Evolutionary conservation across 1,284 basidiomycete species (phyloP).

Genomic region (Trichosporon sp.): DNA sequence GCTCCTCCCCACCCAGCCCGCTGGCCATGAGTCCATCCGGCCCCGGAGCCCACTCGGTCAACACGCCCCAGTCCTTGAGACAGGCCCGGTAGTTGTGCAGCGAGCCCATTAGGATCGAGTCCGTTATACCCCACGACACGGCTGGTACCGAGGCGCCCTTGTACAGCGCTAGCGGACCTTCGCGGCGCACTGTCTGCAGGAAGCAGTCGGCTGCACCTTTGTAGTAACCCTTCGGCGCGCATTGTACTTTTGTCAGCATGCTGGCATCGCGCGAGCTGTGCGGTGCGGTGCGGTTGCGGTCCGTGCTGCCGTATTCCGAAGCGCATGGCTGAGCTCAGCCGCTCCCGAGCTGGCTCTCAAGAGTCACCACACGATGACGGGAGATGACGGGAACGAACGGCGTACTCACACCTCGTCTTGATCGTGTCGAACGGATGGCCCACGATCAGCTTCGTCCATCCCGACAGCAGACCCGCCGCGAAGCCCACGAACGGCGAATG

Average conservation of each 20-base stretch:
- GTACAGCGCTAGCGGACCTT: slow-evolving; percentile 45
- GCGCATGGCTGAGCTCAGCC: too few relatives aligned
- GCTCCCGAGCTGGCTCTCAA: neutral
- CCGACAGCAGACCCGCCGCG: slow-evolving; percentile 43
- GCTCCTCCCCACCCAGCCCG: slow-evolving; percentile 1
- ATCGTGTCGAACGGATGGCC: slow-evolving; percentile 47
- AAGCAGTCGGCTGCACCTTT: slow-evolving; percentile 44
- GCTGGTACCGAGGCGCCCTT: slow-evolving; percentile 48
- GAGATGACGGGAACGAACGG: neutral
- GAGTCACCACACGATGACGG: too few relatives aligned
- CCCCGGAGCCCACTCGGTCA: slow-evolving; percentile 27
- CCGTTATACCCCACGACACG: slow-evolving; percentile 47
- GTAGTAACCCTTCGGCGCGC: slow-evolving; percentile 42
- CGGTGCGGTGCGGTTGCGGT: too few relatives aligned
- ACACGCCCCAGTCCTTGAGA: slow-evolving; percentile 36
- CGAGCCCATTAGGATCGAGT: slow-evolving; percentile 48
- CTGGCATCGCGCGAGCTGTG: too few relatives aligned
- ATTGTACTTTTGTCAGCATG: slow-evolving; percentile 34
- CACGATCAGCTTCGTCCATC: slow-evolving; percentile 27
- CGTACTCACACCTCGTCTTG: slow-evolving; percentile 29
- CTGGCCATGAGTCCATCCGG: neutral
- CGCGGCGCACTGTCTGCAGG: slow-evolving; percentile 5
- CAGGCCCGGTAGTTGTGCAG: slow-evolving; percentile 47
- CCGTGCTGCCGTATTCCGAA: too few relatives aligned
- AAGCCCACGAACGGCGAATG: slow-evolving; percentile 44